phyloP scores from a whole-genome alignment of 106 monocot genomes.

The Agapanthus africanus region DNA sequence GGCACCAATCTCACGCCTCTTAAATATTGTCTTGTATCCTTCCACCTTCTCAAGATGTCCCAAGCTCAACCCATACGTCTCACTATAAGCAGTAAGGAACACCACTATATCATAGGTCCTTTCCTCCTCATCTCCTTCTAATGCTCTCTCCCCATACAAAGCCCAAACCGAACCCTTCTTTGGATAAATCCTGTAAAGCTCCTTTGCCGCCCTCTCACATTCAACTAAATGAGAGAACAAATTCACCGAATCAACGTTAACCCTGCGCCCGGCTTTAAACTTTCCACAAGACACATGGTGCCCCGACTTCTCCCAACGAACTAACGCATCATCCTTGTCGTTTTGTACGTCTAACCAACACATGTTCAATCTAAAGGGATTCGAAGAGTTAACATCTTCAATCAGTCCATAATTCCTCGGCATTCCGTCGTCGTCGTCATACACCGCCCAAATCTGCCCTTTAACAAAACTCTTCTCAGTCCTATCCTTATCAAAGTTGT shows the following conservation, averaged over 20 bases:
- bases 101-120: slow-evolving; percentile 69
- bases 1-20: slow-evolving; percentile 49
- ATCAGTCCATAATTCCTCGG: slow-evolving; percentile 78
- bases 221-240: slow-evolving; percentile 69
- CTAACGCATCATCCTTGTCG: slow-evolving; percentile 17
- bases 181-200: slow-evolving; percentile 77
- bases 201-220: slow-evolving; percentile 60
- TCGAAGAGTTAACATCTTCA: slow-evolving; percentile 35
- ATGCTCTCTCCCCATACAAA: slow-evolving; percentile 54
- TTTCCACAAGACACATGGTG: slow-evolving; percentile 54
- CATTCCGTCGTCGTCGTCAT: slow-evolving; percentile 91
- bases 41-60: slow-evolving; percentile 83
- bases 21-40: slow-evolving; percentile 83
- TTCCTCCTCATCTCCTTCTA: slow-evolving; percentile 11
- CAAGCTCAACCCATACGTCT: slow-evolving; percentile 67
- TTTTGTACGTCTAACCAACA: slow-evolving; percentile 62
- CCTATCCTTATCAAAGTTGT: slow-evolving; percentile 74
- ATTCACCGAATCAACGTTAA: slow-evolving; percentile 60
- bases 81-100: slow-evolving; percentile 60
- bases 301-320: slow-evolving; percentile 40
- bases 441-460: slow-evolving; percentile 89
- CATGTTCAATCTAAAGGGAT: slow-evolving; percentile 58
- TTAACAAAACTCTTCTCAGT: slow-evolving; percentile 63
- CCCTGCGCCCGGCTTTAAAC: slow-evolving; percentile 62
- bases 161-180: slow-evolving; percentile 93